Base-by-base conservation (phyloP, 306 rosid genomes). In the Pyrus communis region DNA sequence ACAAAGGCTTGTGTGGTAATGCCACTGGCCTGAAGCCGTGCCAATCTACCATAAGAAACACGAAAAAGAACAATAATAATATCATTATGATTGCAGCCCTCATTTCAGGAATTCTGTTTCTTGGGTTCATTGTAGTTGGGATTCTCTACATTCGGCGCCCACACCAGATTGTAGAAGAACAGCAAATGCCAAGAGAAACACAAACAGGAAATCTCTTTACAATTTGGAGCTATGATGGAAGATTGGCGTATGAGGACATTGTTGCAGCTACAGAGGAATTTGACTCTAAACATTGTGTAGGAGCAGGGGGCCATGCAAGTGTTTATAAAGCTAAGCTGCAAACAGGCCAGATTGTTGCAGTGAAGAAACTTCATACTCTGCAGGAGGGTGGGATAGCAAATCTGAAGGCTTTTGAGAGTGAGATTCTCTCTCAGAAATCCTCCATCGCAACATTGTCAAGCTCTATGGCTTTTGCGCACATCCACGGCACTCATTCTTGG, bases 151-250 rank as follows among this genome's bases (percentile, higher is more conserved):
- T 27, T 14, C 21, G 3, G 45, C 19, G 0, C 54, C 54, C 54
- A 4, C 19, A 5, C 54, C 54, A 4, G 54, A 46, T 4, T 46
- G 54, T 4, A 46, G 14, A 5, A 46, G 52, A 46, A 46, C 19
- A 0, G 19, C 1, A 15, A 46, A 46, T 46, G 54, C 54, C 0
- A 14, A 14, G 25, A 60, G 59, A 74, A 22, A 11, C 27, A 3
- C 69, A 42, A 45, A 25, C 21, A 18, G 69, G 43, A 45, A 2
- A 33, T 51, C 59, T 45, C 12, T 78, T 61, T 23, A 63, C 12
- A 62, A 9, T 70, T 65, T 71, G 77, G 81, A 78, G 69, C 57
- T 71, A n/a, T 40, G 82, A 78, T 40, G 82, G 82, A 69, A 35
- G 23, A 51, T 28, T 78, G 40, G 17, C 38, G 9, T 79, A 72